phyloP scores from a whole-genome alignment of 768 basidiomycete species.

The Pisolithus marmoratus region DNA sequence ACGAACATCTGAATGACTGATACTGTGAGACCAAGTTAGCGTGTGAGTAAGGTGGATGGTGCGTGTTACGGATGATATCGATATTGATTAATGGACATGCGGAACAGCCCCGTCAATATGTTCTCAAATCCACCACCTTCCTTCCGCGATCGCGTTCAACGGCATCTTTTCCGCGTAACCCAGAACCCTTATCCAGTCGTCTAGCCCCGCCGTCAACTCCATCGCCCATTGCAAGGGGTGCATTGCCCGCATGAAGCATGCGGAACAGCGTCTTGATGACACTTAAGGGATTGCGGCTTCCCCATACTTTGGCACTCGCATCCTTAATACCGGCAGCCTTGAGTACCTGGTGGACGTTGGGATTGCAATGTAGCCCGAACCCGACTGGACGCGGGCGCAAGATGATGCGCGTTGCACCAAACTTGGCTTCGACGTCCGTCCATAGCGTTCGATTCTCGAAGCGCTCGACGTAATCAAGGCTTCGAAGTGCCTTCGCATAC shows the following conservation, averaged over 20 bases:
- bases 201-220: conserved; percentile 70
- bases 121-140: conserved; percentile 62
- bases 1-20: no score
- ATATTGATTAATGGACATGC: background rate
- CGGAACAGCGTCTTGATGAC: conserved; percentile 78
- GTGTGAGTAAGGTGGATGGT: background rate
- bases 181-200: conserved; percentile 69
- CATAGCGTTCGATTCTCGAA: conserved; percentile 94
- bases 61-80: no score
- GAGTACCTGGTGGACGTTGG: conserved; percentile 81
- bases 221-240: conserved; percentile 75
- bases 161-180: conserved; percentile 60
- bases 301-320: conserved; percentile 91
- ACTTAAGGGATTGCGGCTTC: conserved; percentile 68
- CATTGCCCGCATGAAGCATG: conserved; percentile 81
- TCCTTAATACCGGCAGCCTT: conserved; percentile 95
- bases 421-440: conserved; percentile 83
- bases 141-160: conserved; percentile 82
- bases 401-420: conserved; percentile 75
- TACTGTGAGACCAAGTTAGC: background rate
- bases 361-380: conserved; percentile 89
- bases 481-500: conserved; percentile 66
- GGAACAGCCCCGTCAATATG: conserved; percentile 26
- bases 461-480: conserved; percentile 91
- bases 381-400: conserved; percentile 82